Evolutionary conservation across 495 filamentous ascomycete species (phyloP), one percentile per base, ranked within the genome.

Genomic region (Penicillium ochrochloron): DNA sequence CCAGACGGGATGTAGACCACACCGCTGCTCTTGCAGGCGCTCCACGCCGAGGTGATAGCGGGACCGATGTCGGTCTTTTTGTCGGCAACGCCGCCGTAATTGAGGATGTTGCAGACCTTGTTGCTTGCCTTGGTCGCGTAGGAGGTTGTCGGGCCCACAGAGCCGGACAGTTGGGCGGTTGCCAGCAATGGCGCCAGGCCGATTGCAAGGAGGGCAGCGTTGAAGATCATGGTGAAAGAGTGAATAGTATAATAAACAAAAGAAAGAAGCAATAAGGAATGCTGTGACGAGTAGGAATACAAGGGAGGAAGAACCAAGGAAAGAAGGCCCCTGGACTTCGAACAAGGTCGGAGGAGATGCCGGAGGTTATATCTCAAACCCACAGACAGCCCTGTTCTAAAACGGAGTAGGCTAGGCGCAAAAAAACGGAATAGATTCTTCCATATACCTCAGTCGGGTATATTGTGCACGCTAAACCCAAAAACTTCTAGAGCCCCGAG

Each of bases 1-100:
- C 78, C 78, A 10, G 69, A 55, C 2, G 78, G 78, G 53, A 80
- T 69, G 50, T 76, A 74, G 29, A 79, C 73, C 6, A 78, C 54
- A 31, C 78, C 78, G 11, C 75, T 75, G 9, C 57, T 51, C 23
- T 70, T 72, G 70, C 84, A 86, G 9, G 70, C 80, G 8, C 66
- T 73, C 67, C 80, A 85, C n/a, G 84, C 84, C 8, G 73, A 76
- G 33, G 66, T 69, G 41, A 86, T 74, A 0, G 82, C 74, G 2
- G 77, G 68, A 0, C 82, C 81, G 31, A 84, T 68, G 57, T 86
- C 82, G 27, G 82, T 82, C 5, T 74, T 70, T 46, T 78, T 77
- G 48, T 81, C 79, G 2, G 82, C 82, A 4, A 76, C 71, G 23
- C 71, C 83, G 15, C 82, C 83, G 61, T 85, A 84, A 60, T 85